Percentiles rank a stretch among this genome's conserved stretches.
Evolutionary conservation across 306 rosid genomes (phyloP).

Genomic region (Prunus persica): Prunus_persica_NCBIv2 NC_034013.1:15687001-15687500

Average conservation of each 20-base stretch:
- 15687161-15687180: not conserved
- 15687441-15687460: conserved; percentile 6
- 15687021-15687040: not conserved
- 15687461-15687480: conserved; percentile 2
- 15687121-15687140: not conserved
- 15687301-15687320: conserved; percentile 20
- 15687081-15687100: not conserved
- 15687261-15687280: conserved; percentile 26
- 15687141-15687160: conserved; percentile 4
- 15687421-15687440: conserved; percentile 12
- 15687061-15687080: not conserved
- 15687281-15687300: conserved; percentile 30
- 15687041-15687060: not conserved
- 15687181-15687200: not conserved
- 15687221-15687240: conserved; percentile 28
- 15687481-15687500: not conserved
- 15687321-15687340: not conserved
- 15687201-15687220: not conserved
- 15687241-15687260: conserved; percentile 30
- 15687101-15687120: not conserved
- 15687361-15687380: not conserved
- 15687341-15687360: conserved; percentile 1
- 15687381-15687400: no score
- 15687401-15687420: conserved; percentile 3
- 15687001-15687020: not conserved